Conservation (phyloP, 106 monocot species). For the Acorus calamus region DNA sequence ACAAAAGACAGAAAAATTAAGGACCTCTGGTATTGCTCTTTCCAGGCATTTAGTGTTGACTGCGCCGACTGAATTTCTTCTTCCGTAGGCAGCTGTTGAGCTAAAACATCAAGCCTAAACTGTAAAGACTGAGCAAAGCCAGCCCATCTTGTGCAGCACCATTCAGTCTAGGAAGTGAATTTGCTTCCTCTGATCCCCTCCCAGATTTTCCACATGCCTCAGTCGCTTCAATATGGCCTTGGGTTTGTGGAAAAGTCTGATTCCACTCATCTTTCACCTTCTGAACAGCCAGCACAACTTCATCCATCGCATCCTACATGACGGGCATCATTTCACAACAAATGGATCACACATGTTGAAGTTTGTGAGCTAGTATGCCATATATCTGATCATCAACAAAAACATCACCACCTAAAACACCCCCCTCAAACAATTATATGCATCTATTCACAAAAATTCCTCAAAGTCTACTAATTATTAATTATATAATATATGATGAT, state of each 20-base stretch:
- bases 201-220: slow-evolving; percentile 55
- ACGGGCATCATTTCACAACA: too few relatives aligned
- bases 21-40: slow-evolving; percentile 72
- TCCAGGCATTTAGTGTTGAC: slow-evolving; percentile 44
- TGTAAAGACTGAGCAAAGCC: slow-evolving; percentile 62
- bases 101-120: slow-evolving; percentile 62
- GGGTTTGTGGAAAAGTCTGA: slow-evolving; percentile 20
- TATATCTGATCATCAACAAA: too few relatives aligned
- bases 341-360: too few relatives aligned
- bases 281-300: slow-evolving; percentile 47
- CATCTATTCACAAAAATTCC: too few relatives aligned
- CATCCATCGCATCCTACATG: too few relatives aligned
- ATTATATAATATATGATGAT: too few relatives aligned
- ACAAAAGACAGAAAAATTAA: too few relatives aligned
- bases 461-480: too few relatives aligned
- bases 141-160: slow-evolving; percentile 62
- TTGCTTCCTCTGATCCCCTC: slow-evolving; percentile 61
- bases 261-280: slow-evolving; percentile 55
- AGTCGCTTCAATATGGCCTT: slow-evolving; percentile 32
- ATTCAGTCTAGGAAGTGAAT: slow-evolving; percentile 68
- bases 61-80: slow-evolving; percentile 37
- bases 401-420: too few relatives aligned
- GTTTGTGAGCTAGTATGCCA: too few relatives aligned
- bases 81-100: slow-evolving; percentile 63
- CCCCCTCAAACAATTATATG: too few relatives aligned